These are phyloP conservation scores for Penicillium sp. DNA, from an alignment of 2,329 filamentous ascomycete genomes.

Conservation along the genomic window DNA sequence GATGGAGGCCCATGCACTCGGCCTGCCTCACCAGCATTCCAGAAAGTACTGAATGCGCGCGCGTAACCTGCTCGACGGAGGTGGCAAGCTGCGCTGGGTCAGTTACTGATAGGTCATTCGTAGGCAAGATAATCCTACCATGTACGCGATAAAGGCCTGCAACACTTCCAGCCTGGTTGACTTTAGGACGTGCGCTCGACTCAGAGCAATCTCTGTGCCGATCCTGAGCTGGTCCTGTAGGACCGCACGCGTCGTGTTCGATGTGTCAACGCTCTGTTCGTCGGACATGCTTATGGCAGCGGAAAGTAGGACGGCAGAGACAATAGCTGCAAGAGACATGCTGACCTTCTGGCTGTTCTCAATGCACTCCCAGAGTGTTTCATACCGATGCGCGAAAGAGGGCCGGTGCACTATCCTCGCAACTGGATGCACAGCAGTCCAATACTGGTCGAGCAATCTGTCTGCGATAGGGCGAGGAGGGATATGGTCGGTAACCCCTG, in stretches of 20 bases:
- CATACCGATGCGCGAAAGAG: constrained; percentile 1
- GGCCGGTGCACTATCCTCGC: constrained; percentile 3
- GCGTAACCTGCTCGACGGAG: neutral
- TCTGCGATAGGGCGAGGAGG: constrained; percentile 1
- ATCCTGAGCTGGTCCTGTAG: neutral
- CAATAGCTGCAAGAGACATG: neutral
- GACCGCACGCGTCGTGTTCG: neutral
- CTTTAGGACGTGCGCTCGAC: neutral
- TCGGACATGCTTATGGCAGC: neutral
- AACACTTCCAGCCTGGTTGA: neutral
- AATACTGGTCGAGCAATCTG: constrained; percentile 1
- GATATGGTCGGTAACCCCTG: neutral
- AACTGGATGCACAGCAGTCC: constrained; percentile 2
- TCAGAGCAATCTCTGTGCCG: constrained; percentile 2
- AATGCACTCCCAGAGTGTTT: constrained; percentile 6
- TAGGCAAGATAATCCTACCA: neutral
- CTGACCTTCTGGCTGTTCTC: neutral
- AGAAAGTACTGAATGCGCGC: neutral
- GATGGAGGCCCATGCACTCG: constrained; percentile 10
- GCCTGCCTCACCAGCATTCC: constrained; percentile 5
- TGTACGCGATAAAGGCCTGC: constrained; percentile 7
- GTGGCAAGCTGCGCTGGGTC: neutral
- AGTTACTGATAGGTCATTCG: neutral
- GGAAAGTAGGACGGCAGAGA: constrained; percentile 3
- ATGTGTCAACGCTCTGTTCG: neutral